These are phyloP conservation scores for Brettanomyces naardenensis DNA, from an alignment of 805 yeast genomes.

Conservation along the genomic window DNA sequence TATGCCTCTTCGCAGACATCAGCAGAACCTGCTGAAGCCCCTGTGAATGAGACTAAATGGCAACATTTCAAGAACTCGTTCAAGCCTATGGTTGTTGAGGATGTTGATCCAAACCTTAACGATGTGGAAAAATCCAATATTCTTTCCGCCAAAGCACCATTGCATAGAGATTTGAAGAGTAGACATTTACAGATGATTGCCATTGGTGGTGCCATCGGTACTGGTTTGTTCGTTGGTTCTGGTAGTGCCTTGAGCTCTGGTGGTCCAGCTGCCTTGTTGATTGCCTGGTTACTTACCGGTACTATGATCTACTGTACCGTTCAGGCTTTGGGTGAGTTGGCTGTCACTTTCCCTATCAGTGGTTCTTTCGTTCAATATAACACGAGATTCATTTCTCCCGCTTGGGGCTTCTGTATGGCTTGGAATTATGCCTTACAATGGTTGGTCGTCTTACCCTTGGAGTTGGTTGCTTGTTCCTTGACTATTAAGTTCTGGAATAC, in stretches of 20 bases:
- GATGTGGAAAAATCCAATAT: slow-evolving; percentile 37
- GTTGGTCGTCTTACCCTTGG: slow-evolving; percentile 43
- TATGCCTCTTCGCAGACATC: neutral
- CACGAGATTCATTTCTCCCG: slow-evolving; percentile 46
- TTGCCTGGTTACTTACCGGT: slow-evolving; percentile 49
- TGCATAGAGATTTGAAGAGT: slow-evolving; percentile 41
- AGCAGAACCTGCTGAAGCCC: neutral
- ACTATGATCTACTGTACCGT: slow-evolving; percentile 50
- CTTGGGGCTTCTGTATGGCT: slow-evolving; percentile 53
- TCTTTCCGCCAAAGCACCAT: slow-evolving; percentile 37
- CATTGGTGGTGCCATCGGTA: slow-evolving; percentile 73
- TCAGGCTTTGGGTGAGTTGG: slow-evolving; percentile 55
- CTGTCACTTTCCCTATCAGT: slow-evolving; percentile 49
- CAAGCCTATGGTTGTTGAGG: slow-evolving; percentile 18
- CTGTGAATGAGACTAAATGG: slow-evolving; percentile 1
- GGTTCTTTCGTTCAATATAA: slow-evolving; percentile 53
- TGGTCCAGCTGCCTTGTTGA: slow-evolving; percentile 62
- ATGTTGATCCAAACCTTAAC: slow-evolving; percentile 32
- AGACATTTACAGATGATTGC: slow-evolving; percentile 75
- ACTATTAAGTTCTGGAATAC: slow-evolving; percentile 40
- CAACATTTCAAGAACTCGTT: slow-evolving; percentile 17
- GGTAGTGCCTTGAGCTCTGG: slow-evolving; percentile 50
- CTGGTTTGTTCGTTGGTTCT: slow-evolving; percentile 70
- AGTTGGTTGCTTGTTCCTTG: slow-evolving; percentile 45
- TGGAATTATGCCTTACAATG: slow-evolving; percentile 47